A percentile compares a stretch with the other conserved stretches of the same genome.
phyloP scores from a whole-genome alignment of 176 grass and related monocot species.

The Echinochloa phyllopogon region DNA sequence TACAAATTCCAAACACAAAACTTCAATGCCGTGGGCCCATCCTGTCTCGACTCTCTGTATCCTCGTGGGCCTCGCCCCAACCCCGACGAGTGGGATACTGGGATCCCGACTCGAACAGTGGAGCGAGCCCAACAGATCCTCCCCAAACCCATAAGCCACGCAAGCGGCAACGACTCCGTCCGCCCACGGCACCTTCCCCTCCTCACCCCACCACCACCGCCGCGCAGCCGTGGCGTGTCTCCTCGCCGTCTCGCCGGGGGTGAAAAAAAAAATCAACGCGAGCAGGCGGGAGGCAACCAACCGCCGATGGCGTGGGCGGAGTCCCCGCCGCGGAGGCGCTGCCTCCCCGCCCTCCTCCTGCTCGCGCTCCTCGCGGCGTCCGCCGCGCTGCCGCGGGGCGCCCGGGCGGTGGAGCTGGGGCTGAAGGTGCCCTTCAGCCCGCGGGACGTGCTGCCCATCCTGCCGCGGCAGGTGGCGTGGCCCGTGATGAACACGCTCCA shows the following conservation, averaged over 20 bases:
- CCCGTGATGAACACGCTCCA: constrained; percentile 85
- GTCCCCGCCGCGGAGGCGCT: constrained; percentile 3
- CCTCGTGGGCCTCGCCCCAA: not conserved
- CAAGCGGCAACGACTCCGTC: constrained; percentile 34
- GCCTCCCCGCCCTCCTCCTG: not conserved
- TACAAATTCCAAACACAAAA: not conserved
- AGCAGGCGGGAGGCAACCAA: not conserved
- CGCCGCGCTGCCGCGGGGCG: constrained; percentile 37
- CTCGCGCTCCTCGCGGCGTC: constrained; percentile 5
- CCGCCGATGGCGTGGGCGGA: constrained; percentile 32
- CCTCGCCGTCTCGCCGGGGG: constrained; percentile 1
- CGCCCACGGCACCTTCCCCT: constrained; percentile 34
- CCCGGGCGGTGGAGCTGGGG: constrained; percentile 37
- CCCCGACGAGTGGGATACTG: not conserved
- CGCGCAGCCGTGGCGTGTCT: not conserved
- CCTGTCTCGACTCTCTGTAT: not conserved
- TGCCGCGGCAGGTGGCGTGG: constrained; percentile 87
- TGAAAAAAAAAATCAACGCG: not conserved
- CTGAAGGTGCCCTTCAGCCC: constrained; percentile 73
- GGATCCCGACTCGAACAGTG: not conserved
- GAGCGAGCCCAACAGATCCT: constrained; percentile 8
- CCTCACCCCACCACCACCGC: not conserved
- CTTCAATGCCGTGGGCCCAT: not conserved
- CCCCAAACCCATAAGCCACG: constrained; percentile 24
- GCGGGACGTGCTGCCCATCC: constrained; percentile 82